These are phyloP conservation scores for Candolleomyces eurysporus DNA, from an alignment of 768 basidiomycete genomes.

Conservation along the genomic window DNA sequence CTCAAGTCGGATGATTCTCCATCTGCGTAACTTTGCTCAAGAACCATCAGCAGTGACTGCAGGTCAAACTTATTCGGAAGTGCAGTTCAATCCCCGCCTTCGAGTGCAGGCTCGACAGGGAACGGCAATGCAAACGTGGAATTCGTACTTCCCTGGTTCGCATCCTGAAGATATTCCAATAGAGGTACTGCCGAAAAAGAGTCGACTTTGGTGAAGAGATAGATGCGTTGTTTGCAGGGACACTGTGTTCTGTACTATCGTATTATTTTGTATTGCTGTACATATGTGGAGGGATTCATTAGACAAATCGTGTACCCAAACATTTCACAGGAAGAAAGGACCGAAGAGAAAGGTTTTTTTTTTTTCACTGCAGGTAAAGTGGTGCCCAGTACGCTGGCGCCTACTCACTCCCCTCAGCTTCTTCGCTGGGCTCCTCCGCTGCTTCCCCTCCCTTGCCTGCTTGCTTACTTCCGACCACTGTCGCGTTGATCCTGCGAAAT, in stretches of 20 bases:
- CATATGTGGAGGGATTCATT: too few species aligned
- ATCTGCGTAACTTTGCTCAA: not conserved
- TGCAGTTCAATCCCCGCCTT: not conserved
- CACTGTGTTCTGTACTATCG: too few species aligned
- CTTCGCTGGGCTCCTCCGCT: constrained; percentile 14
- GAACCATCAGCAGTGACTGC: not conserved
- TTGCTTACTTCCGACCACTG: constrained; percentile 68
- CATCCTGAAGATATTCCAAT: not conserved
- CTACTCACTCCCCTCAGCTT: not conserved
- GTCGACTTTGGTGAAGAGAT: too few species aligned
- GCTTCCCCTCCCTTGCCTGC: constrained; percentile 28
- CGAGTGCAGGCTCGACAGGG: not conserved
- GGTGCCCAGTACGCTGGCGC: not conserved
- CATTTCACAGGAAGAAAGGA: too few species aligned
- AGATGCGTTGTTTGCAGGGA: too few species aligned
- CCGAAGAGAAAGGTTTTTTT: too few species aligned
- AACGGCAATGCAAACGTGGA: not conserved
- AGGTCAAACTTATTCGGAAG: not conserved
- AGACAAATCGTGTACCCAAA: too few species aligned
- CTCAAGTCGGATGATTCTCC: not conserved
- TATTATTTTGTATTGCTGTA: too few species aligned
- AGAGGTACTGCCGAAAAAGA: not conserved
- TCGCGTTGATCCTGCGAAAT: constrained; percentile 66
- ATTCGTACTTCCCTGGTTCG: not conserved
- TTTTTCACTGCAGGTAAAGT: too few species aligned